Base-by-base conservation (phyloP, 2,329 filamentous ascomycete species). In the Albifimbria verrucaria region DNA sequence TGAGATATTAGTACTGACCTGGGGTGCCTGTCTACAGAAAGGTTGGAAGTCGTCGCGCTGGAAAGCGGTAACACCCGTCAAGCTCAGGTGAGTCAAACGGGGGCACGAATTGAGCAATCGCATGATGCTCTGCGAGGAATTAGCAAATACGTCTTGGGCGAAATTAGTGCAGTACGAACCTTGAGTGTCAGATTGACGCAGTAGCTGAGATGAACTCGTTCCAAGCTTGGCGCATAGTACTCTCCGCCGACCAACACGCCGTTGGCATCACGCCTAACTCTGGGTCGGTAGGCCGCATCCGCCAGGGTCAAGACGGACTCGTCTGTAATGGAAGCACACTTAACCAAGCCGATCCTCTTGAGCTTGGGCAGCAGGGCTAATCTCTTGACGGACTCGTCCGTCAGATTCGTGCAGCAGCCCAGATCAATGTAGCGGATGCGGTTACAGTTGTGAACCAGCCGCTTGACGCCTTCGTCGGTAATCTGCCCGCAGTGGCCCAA, bases 381-480 rank as follows among this genome's bases (percentile, higher is more conserved):
- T 58, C 90, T 87, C 57, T 82, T 88, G 17, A 99, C 88, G 21
- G 92, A 97, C 11, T 81, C 79, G 62, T 99, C 94, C 0, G 94
- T 97, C 55, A 99, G 77, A 61, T 90, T 87, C 15, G 82, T 83
- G 71, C 94, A 99, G 74, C 94, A 97, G n/a, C 94, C 94, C 43
- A 99, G 77, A 67, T 99, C 94, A 58, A 99, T 99, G 68, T 99
- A 99, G 52, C 94, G 84, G 60, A 99, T 97, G 22, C 94, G 85
- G 65, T 93, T 97, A 77, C 94, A 99, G 50, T 78, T 79, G 60
- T 88, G 86, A 39, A 97, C 91, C 26, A 99, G 79, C 52, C 86
- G 86, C 62, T 89, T 89, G 18, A 99, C 91, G 1, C 91, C 92
- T 32, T 86, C 80, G 65, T 99, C 94, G 0, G 93, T 97, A 65